A percentile compares a stretch with the other conserved stretches of the same genome.
Conservation (phyloP, 345 rosid species). For the Citrus medica region DNA sequence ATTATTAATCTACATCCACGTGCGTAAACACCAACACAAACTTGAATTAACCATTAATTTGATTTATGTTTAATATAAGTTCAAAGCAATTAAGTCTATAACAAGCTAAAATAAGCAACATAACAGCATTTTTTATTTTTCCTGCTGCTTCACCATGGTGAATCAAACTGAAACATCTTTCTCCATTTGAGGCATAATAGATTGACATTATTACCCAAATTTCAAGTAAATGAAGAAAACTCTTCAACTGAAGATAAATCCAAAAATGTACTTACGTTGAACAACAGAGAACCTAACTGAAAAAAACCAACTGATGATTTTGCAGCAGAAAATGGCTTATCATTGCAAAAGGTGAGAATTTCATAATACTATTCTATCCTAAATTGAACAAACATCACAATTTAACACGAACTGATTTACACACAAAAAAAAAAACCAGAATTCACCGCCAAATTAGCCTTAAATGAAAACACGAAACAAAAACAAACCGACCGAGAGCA, state of each 20-base stretch:
- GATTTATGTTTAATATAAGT: slow-evolving; percentile 10
- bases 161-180: background rate
- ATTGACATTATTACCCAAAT: background rate
- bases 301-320: background rate
- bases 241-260: background rate
- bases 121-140: background rate
- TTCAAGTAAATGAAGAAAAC: no score
- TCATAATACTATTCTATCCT: background rate
- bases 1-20: background rate
- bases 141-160: background rate
- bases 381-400: background rate
- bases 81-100: background rate
- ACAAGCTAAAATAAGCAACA: background rate
- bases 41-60: background rate
- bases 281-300: background rate
- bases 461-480: background rate
- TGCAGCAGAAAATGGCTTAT: background rate
- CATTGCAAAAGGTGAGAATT: background rate
- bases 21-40: background rate
- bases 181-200: background rate
- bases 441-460: background rate
- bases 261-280: background rate
- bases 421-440: background rate
- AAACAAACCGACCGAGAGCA: background rate
- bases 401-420: background rate